A percentile compares a stretch with the other conserved stretches of the same genome.
These are phyloP conservation scores for Viola odorata DNA, from an alignment of 345 rosid genomes.

Conservation along the genomic window DNA sequence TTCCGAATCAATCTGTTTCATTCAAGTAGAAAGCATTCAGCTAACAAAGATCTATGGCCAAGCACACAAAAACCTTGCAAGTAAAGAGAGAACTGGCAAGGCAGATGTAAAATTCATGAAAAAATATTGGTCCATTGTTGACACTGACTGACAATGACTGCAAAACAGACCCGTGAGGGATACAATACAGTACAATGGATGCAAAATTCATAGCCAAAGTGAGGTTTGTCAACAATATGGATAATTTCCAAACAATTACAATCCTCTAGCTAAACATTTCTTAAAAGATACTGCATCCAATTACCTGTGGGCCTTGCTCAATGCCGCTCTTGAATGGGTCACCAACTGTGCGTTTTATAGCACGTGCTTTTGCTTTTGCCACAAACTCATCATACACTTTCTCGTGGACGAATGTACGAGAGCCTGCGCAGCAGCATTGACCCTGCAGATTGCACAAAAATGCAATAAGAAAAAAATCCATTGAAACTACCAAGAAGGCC, in stretches of 20 bases:
- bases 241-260: too few species aligned
- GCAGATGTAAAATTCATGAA: background rate
- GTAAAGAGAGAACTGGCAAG: background rate
- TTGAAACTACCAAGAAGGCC: background rate
- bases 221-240: too few species aligned
- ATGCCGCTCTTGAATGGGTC: slow-evolving; percentile 80
- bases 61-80: background rate
- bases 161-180: too few species aligned
- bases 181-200: too few species aligned
- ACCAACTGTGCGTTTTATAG: slow-evolving; percentile 60
- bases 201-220: too few species aligned
- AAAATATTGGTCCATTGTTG: too few species aligned
- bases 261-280: background rate
- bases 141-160: too few species aligned
- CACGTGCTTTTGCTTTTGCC: slow-evolving; percentile 81
- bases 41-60: background rate
- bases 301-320: slow-evolving; percentile 98
- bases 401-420: slow-evolving; percentile 93
- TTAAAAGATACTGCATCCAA: background rate
- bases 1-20: slow-evolving; percentile 54
- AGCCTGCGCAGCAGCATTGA: slow-evolving; percentile 94
- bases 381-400: slow-evolving; percentile 71
- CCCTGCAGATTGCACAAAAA: slow-evolving; percentile 47
- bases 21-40: background rate
- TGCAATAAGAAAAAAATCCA: slow-evolving; percentile 2